Evolutionary conservation across 345 rosid genomes (phyloP).

Genomic region (Trapa bicornis): DNA sequence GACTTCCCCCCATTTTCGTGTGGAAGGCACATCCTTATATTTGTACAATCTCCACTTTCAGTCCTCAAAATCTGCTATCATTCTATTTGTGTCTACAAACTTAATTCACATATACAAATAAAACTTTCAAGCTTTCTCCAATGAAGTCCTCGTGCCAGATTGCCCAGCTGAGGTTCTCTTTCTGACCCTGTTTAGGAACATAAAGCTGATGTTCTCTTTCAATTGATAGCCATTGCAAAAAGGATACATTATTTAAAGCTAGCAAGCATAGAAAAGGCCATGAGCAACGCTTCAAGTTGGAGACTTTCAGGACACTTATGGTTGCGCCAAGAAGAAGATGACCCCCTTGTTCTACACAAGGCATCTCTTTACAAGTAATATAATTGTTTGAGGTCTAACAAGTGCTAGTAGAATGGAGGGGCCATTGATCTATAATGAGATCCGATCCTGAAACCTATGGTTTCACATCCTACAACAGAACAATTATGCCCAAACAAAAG

Average conservation of each 20-base stretch:
- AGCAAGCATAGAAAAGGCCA: too few species aligned
- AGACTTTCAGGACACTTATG: too few species aligned
- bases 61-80: neutral
- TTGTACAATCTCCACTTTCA: neutral
- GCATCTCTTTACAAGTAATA: neutral
- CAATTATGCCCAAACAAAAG: neutral
- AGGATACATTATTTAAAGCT: too few species aligned
- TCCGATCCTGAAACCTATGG: neutral
- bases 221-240: too few species aligned
- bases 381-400: neutral
- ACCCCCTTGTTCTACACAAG: neutral
- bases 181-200: too few species aligned
- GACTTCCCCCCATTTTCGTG: neutral
- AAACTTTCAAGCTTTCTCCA: neutral
- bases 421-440: neutral
- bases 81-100: neutral
- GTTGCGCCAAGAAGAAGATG: too few species aligned
- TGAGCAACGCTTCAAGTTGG: too few species aligned
- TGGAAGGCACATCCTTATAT: neutral
- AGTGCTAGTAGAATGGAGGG: neutral
- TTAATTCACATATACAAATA: too few species aligned
- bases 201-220: too few species aligned
- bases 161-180: too few species aligned
- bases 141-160: too few species aligned
- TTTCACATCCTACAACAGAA: neutral